Evolutionary conservation across 768 basidiomycete genomes (phyloP), one percentile per base, ranked within the genome.

Genomic region (Hemileccinum impolitum): DNA sequence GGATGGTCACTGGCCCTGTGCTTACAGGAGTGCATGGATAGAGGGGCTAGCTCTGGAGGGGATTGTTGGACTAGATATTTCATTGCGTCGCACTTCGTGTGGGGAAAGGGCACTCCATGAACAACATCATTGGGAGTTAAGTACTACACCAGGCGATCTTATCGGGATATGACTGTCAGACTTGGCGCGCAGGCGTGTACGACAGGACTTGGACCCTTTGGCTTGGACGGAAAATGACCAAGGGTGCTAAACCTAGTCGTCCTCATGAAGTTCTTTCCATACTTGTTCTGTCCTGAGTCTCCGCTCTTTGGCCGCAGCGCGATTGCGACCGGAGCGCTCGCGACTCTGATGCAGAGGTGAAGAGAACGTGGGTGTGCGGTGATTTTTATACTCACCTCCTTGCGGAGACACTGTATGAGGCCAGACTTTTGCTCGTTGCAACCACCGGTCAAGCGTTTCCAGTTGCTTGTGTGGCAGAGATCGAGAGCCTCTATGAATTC

Each of bases 401-500:
- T 72, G 51, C 81, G 78, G 47, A 90, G 71, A 69, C 88, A 90
- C 46, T 72, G 69, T 59, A 86, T 87, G 57, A 90, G 71, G 39
- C 80, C 76, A 47, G 80, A 71, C 69, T 90, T 90, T 44, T 76
- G 73, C 49, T 61, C 69, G 59, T 90, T 90, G 64, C 88, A 90
- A 15, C 74, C 77, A 18, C 87, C 88, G 1, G 81, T 78, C 52
- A 85, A 75, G 53, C 80, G 79, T 21, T 76, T 75, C 84, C 84
- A 87, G 47, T 64, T 72, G 58, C 72, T 77, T 17, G 71, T 62
- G 60, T 90, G 88, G 60, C 88, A 90, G 40, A 75, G 70, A 43
- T 89, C 78, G 21, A 90, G 80, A 2, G 88, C 88, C 55, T 88
- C 70, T 47, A 90, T 87, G 61, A 90, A 84, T 15, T 88, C 86